Evolutionary conservation across 352 stramenopile species (phyloP).

Genomic region (Globisporangium yorkense): DNA sequence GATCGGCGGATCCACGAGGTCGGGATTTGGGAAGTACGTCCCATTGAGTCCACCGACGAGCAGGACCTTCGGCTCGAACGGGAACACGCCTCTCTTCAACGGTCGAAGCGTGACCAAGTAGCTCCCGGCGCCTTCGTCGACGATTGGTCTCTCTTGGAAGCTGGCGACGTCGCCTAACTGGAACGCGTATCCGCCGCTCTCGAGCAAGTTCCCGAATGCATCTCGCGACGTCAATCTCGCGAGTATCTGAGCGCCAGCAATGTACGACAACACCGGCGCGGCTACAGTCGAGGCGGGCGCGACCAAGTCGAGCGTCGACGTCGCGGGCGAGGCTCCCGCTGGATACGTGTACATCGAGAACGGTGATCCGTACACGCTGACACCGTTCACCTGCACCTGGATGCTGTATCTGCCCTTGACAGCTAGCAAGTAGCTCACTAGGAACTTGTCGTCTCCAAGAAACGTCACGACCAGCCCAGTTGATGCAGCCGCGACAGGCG

Average conservation of each 20-base stretch:
- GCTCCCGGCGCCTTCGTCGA: slow-evolving; percentile 28
- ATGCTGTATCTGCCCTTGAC: slow-evolving; percentile 43
- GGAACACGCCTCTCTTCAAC: slow-evolving; percentile 14
- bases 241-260: slow-evolving; percentile 27
- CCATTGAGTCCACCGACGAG: slow-evolving; percentile 51
- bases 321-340: slow-evolving; percentile 27
- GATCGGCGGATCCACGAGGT: slow-evolving; percentile 20
- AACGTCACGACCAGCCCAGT: slow-evolving; percentile 27
- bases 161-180: slow-evolving; percentile 17
- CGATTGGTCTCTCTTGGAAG: slow-evolving; percentile 21
- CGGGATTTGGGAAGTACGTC: slow-evolving; percentile 33
- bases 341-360: slow-evolving; percentile 60
- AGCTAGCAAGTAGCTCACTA: slow-evolving; percentile 35
- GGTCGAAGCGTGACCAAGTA: slow-evolving; percentile 35
- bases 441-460: slow-evolving; percentile 25
- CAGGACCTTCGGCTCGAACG: slow-evolving; percentile 43
- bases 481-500: slow-evolving; percentile 8
- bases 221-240: slow-evolving; percentile 42
- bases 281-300: slow-evolving; percentile 17
- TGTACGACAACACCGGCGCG: slow-evolving; percentile 20
- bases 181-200: slow-evolving; percentile 46
- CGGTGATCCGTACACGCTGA: slow-evolving; percentile 34
- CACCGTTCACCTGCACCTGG: slow-evolving; percentile 33
- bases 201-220: slow-evolving; percentile 36
- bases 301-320: slow-evolving; percentile 47